Base-by-base conservation (phyloP, 2,329 filamentous ascomycete species). In the Claviceps humidiphila region DNA sequence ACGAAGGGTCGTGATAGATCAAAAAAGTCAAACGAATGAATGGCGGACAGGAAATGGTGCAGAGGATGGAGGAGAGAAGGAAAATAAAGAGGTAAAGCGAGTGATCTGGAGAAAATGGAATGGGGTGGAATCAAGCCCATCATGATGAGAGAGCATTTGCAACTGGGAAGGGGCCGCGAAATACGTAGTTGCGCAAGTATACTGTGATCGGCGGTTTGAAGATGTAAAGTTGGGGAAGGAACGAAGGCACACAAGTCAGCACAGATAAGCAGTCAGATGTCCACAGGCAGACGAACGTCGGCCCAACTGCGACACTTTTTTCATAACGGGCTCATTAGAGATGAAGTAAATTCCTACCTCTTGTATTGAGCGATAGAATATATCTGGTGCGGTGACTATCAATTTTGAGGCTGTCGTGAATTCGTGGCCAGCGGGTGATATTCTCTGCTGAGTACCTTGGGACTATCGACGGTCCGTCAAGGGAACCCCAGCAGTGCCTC, bases 1-100 rank as follows among this genome's bases (percentile, higher is more conserved):
- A 47, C 38, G 30, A 47, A 39, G 50, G 22, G 38, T 55, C 26
- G 47, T 39, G 51, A 43, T 53, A 37, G 39, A 44, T 50, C 24
- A 44, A 43, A 48, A 53, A 34, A 26, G 41, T 39, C 42, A 44
- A 53, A 47, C 45, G 45, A 55, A 55, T n/a, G 53, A 13, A 55
- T 14, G 53, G 17, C 24, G 34, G 47, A 44, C 38, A 43, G 30
- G 30, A 43, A 37, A 48, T 40, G 44, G 17, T 47, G 13, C 24
- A 51, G 38, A 20, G 5, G 11, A 22, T 43, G 16, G 11, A 51
- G n/a, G 5, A n/a, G 20, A 34, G 38, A 44, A 14, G 30, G 11
- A n/a, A 24, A 34, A 14, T 11, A 17, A 11, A 22, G 13, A 24
- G 16, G 4, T 8, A 13, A 13, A 17, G 38, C 26, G 22, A 30